Evolutionary conservation across 495 filamentous ascomycete species (phyloP).

Genomic region (Penicillium macrosclerotiorum): DNA sequence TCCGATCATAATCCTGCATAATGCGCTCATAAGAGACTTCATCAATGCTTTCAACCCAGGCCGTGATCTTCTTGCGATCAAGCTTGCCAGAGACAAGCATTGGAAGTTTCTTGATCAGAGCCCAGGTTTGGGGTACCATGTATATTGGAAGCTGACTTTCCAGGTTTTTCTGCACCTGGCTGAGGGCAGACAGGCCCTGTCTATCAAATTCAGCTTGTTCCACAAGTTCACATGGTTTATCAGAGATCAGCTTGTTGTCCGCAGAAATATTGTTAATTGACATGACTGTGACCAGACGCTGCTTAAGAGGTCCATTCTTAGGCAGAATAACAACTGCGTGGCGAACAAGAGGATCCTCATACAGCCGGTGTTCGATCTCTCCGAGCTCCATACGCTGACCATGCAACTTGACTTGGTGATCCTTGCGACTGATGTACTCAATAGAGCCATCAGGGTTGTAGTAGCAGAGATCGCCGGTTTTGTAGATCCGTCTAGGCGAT

Average conservation of each 20-base stretch:
- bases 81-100: slow-evolving; percentile 51
- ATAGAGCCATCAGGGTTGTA: slow-evolving; percentile 55
- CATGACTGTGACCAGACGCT: slow-evolving; percentile 43
- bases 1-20: slow-evolving; percentile 38
- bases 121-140: slow-evolving; percentile 51
- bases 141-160: slow-evolving; percentile 40
- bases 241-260: slow-evolving; percentile 29
- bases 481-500: slow-evolving; percentile 39
- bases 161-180: slow-evolving; percentile 37
- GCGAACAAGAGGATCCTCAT: slow-evolving; percentile 31
- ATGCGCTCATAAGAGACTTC: slow-evolving; percentile 35
- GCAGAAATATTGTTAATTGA: slow-evolving; percentile 34
- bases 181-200: slow-evolving; percentile 26
- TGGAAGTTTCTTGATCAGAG: slow-evolving; percentile 41
- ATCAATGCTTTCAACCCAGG: slow-evolving; percentile 44
- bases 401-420: slow-evolving; percentile 66
- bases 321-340: slow-evolving; percentile 49
- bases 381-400: slow-evolving; percentile 67
- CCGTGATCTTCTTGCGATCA: slow-evolving; percentile 45
- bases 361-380: slow-evolving; percentile 44
- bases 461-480: slow-evolving; percentile 51
- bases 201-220: slow-evolving; percentile 20
- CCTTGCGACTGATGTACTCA: slow-evolving; percentile 57
- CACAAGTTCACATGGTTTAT: slow-evolving; percentile 38
- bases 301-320: slow-evolving; percentile 35